Base-by-base conservation (phyloP, 225 moss, liverwort and hornwort genomes). In the Sphagnum tenellum region DNA sequence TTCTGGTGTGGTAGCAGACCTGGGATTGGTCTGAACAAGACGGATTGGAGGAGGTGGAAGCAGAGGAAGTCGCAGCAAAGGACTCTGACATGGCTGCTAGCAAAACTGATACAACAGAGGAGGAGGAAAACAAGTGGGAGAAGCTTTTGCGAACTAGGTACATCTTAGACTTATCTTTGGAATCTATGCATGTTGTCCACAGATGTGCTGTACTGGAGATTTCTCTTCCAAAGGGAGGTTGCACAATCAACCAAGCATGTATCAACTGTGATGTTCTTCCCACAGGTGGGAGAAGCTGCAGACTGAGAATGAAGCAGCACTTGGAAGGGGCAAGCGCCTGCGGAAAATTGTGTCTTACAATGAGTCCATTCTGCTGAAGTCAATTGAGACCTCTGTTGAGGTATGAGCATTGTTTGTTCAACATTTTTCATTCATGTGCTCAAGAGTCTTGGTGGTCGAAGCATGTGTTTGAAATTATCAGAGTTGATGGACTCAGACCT, bases 241-340 rank as follows among this genome's bases (percentile, higher is more conserved):
- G 7, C 8, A 12, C 7, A 7, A 45, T 13, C 7, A 60, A 7
- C 14, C 12, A 12, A 13, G 8, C 59, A 60, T 13, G 8, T 60
- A 60, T 52, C 52, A 60, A 6, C 14, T 60, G 8, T 29, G 29
- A 5, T 65, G 50, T 52, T 65, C 49, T 44, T 29, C 9, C 7
- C 45, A 60, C 77, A 98, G 96, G 73, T 90, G 87, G 96, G 89
- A 87, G 65, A 90, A 81, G 49, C 49, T 87, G 69, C 81, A 80
- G 66, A 80, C 72, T 64, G 77, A 78, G 61, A 83, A 90, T 65
- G 85, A 77, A 72, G 83, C 69, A 58, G 65, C 72, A 29, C 76
- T 75, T 67, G 83, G 88, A 46, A 80, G 81, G 70, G 92, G 83
- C 3, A 89, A 84, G 72, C 83, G 85, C 55, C 81, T 67, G 67